Percentiles rank a stretch among this genome's conserved stretches.
Conservation (phyloP, 495 filamentous ascomycete genomes). For the Talaromyces nanjingensis region DNA sequence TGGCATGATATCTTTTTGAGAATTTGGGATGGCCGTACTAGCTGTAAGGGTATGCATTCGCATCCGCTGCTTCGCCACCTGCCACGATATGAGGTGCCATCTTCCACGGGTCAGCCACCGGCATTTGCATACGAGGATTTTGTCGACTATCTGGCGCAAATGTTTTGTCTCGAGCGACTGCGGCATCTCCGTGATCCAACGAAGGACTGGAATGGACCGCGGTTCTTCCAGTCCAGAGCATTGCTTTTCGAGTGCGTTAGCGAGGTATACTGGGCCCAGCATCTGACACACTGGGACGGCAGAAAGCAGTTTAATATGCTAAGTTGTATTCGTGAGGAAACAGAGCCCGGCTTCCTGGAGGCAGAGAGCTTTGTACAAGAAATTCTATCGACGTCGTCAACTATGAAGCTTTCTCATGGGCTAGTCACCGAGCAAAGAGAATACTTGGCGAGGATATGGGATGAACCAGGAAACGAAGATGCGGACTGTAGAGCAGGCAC, state of each 20-base stretch:
- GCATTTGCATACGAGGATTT: background rate
- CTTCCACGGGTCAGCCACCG: background rate
- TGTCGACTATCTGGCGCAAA: background rate
- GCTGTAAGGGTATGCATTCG: background rate
- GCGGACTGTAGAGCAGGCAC: background rate
- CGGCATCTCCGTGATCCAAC: conserved; percentile 2
- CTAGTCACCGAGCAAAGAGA: background rate
- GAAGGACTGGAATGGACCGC: background rate
- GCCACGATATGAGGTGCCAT: conserved; percentile 1
- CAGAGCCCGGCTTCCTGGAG: background rate
- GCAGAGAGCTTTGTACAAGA: background rate
- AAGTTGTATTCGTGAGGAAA: background rate
- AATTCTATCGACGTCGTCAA: conserved; percentile 1
- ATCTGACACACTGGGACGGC: conserved; percentile 2
- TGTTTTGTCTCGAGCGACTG: conserved; percentile 1
- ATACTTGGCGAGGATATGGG: conserved; percentile 4
- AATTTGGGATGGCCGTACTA: background rate
- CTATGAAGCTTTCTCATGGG: conserved; percentile 4
- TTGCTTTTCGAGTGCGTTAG: conserved; percentile 1
- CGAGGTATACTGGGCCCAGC: conserved; percentile 3
- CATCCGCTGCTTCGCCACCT: conserved; percentile 2
- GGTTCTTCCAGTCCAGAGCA: background rate
- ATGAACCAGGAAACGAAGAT: conserved; percentile 7
- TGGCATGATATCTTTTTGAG: background rate
- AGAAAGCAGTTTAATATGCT: conserved; percentile 10